Evolutionary conservation across 2,329 filamentous ascomycete species (phyloP).

Genomic region (Calonectria montana): DNA sequence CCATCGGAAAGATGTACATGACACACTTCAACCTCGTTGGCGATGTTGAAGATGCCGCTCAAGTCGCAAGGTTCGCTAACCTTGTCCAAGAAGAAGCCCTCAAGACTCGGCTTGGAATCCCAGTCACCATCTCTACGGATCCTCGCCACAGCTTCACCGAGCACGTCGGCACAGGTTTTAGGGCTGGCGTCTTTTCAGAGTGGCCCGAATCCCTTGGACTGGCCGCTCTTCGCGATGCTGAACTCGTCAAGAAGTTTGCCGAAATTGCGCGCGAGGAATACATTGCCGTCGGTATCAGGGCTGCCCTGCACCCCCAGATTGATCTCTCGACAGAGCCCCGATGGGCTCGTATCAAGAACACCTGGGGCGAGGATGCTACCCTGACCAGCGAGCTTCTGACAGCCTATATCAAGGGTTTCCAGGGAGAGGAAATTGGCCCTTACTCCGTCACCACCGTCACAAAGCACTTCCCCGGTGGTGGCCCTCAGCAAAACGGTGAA

Average conservation of each 20-base stretch:
- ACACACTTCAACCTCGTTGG: slow-evolving; percentile 62
- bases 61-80: slow-evolving; percentile 54
- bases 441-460: slow-evolving; percentile 60
- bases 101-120: slow-evolving; percentile 60
- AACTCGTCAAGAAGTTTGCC: slow-evolving; percentile 58
- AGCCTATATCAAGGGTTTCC: slow-evolving; percentile 61
- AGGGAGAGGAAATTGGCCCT: slow-evolving; percentile 55
- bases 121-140: slow-evolving; percentile 60
- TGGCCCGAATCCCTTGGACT: slow-evolving; percentile 65
- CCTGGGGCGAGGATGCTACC: slow-evolving; percentile 61
- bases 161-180: slow-evolving; percentile 55
- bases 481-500: slow-evolving; percentile 60
- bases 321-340: slow-evolving; percentile 63
- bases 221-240: slow-evolving; percentile 58
- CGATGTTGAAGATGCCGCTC: slow-evolving; percentile 51
- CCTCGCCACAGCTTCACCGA: slow-evolving; percentile 59
- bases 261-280: slow-evolving; percentile 62
- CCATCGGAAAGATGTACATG: slow-evolving; percentile 34
- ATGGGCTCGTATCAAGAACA: slow-evolving; percentile 59
- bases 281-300: slow-evolving; percentile 54
- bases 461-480: slow-evolving; percentile 66
- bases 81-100: slow-evolving; percentile 54
- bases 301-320: slow-evolving; percentile 61
- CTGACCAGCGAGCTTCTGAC: slow-evolving; percentile 51
- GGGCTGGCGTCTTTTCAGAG: slow-evolving; percentile 57